Conservation (phyloP, 306 rosid species). For the Mimosa bimucronata region DNA sequence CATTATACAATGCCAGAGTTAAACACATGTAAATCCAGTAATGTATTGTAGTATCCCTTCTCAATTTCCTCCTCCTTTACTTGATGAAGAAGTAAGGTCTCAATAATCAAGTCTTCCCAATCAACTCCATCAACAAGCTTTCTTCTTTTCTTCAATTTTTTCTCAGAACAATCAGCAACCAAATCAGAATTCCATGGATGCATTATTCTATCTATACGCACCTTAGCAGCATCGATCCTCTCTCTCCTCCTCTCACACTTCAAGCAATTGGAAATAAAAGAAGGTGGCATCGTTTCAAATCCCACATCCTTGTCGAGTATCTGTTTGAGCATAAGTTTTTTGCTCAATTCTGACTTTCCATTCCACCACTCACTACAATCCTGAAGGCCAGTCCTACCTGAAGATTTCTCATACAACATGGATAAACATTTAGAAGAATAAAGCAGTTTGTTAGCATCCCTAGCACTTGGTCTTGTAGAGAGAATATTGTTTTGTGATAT, state of each 20-base stretch:
- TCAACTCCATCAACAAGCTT: conserved; percentile 43
- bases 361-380: conserved; percentile 75
- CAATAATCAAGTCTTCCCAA: conserved; percentile 87
- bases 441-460: conserved; percentile 39
- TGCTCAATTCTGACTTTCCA: conserved; percentile 78
- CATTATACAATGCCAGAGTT: conserved; percentile 44
- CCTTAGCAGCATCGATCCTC: conserved; percentile 68
- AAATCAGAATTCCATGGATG: conserved; percentile 42
- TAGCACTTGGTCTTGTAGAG: not conserved
- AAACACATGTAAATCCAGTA: conserved; percentile 69
- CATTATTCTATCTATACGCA: conserved; percentile 58
- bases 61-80: conserved; percentile 83
- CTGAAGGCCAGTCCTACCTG: conserved; percentile 40
- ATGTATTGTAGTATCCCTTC: conserved; percentile 77
- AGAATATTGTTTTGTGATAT: conserved; percentile 23
- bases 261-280: conserved; percentile 56
- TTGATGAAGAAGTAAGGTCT: conserved; percentile 74
- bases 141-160: conserved; percentile 59
- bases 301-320: conserved; percentile 76
- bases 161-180: conserved; percentile 26
- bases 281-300: conserved; percentile 70
- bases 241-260: conserved; percentile 60
- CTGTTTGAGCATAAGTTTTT: conserved; percentile 61
- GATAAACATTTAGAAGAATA: conserved; percentile 72
- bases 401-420: conserved; percentile 52